phyloP scores from a whole-genome alignment of 305 asterid species.

The Fraxinus angustifolia region DNA sequence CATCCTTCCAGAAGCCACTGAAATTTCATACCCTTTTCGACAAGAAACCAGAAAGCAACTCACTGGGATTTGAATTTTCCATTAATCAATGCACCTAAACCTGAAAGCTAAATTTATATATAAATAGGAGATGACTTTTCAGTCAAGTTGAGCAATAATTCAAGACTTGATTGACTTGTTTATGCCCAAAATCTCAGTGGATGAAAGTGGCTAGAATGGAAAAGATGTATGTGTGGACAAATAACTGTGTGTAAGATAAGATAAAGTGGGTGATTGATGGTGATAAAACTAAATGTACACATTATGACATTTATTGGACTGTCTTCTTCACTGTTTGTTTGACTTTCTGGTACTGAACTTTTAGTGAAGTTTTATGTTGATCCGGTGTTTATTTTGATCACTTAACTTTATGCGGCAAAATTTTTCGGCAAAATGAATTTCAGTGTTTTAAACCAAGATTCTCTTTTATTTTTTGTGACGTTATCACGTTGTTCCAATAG shows the following conservation, averaged over 20 bases:
- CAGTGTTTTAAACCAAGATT: not conserved
- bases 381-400: too few species aligned
- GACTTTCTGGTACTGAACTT: not conserved
- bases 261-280: slow-evolving; percentile 39
- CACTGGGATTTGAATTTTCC: too few species aligned
- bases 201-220: slow-evolving; percentile 46
- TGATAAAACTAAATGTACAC: not conserved
- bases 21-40: slow-evolving; percentile 19
- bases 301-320: not conserved
- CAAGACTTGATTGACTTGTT: slow-evolving; percentile 39
- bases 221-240: slow-evolving; percentile 17
- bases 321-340: not conserved
- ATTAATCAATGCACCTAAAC: slow-evolving; percentile 17
- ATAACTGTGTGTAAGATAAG: slow-evolving; percentile 13
- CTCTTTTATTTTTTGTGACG: not conserved
- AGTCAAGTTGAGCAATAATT: slow-evolving; percentile 28
- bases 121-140: slow-evolving; percentile 25
- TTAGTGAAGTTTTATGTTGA: not conserved
- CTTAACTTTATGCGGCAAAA: not conserved
- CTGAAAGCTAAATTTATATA: slow-evolving; percentile 33
- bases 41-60: slow-evolving; percentile 15
- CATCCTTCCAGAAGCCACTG: slow-evolving; percentile 35
- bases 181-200: slow-evolving; percentile 50
- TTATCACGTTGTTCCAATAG: not conserved
- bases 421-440: too few species aligned